Evolutionary conservation across 1,284 basidiomycete species (phyloP).

Genomic region (Neotropicomus parvogracilis): DNA sequence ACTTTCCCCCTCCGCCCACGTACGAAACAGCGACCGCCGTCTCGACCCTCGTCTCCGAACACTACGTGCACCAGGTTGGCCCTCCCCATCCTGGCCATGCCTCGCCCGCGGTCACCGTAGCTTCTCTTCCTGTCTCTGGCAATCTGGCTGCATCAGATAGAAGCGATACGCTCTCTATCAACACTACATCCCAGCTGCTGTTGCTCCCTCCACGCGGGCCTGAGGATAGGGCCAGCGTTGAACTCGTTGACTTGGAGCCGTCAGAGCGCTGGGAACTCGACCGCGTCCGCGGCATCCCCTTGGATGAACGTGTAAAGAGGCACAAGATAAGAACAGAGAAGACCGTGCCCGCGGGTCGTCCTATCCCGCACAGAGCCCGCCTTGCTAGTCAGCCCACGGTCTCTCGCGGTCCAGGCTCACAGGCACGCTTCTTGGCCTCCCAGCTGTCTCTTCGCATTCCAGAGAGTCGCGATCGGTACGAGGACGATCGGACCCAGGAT

Average conservation of each 20-base stretch:
- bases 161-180: constrained; percentile 27
- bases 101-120: constrained; percentile 28
- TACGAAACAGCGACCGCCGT: constrained; percentile 32
- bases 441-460: constrained; percentile 34
- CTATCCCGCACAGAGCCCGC: constrained; percentile 23
- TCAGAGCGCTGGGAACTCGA: constrained; percentile 33
- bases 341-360: constrained; percentile 1
- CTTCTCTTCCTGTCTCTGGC: constrained; percentile 24
- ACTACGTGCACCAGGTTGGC: constrained; percentile 29
- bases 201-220: constrained; percentile 14
- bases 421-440: constrained; percentile 32
- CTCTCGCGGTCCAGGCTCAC: constrained; percentile 28
- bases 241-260: constrained; percentile 32
- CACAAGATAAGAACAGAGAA: constrained; percentile 20
- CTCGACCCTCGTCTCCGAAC: constrained; percentile 30
- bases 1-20: constrained; percentile 32
- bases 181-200: constrained; percentile 14
- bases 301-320: constrained; percentile 31
- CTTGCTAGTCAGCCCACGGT: constrained; percentile 32
- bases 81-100: constrained; percentile 22
- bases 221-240: constrained; percentile 30
- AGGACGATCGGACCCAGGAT: constrained; percentile 32
- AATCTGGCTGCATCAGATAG: constrained; percentile 19
- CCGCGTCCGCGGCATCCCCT: constrained; percentile 27
- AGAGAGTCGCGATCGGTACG: constrained; percentile 30